Conservation (phyloP, 2,329 filamentous ascomycete species). For the Alternaria hordeiaustralica region DNA sequence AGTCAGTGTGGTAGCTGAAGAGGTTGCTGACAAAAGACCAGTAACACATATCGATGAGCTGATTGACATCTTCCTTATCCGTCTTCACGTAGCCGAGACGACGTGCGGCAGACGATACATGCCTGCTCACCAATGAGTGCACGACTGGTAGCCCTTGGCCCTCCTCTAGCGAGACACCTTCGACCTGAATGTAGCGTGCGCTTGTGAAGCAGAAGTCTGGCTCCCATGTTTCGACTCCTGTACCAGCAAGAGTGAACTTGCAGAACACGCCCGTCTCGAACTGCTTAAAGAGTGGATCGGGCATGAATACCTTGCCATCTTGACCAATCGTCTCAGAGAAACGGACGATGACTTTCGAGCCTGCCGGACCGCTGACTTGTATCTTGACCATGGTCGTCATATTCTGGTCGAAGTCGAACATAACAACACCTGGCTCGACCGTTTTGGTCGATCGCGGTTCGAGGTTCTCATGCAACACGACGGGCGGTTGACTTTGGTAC, state of each 20-base stretch:
- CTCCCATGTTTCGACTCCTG: slow-evolving; percentile 44
- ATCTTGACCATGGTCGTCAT: slow-evolving; percentile 43
- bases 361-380: slow-evolving; percentile 31
- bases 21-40: slow-evolving; percentile 52
- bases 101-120: slow-evolving; percentile 50
- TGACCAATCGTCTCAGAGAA: slow-evolving; percentile 42
- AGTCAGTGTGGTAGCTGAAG: slow-evolving; percentile 55
- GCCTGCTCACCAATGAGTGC: slow-evolving; percentile 45
- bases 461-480: slow-evolving; percentile 48
- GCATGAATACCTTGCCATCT: slow-evolving; percentile 49
- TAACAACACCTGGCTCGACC: slow-evolving; percentile 30
- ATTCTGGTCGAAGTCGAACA: slow-evolving; percentile 45
- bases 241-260: slow-evolving; percentile 45
- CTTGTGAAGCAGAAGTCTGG: slow-evolving; percentile 54
- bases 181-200: slow-evolving; percentile 52
- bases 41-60: slow-evolving; percentile 53
- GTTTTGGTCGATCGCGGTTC: slow-evolving; percentile 31
- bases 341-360: slow-evolving; percentile 38
- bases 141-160: slow-evolving; percentile 39
- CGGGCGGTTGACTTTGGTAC: slow-evolving; percentile 52
- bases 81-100: slow-evolving; percentile 49
- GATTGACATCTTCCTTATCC: slow-evolving; percentile 52
- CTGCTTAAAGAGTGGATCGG: slow-evolving; percentile 50
- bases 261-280: slow-evolving; percentile 51
- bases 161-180: slow-evolving; percentile 43